Evolutionary conservation across 768 basidiomycete species (phyloP).

Genomic region (Porphyrellus cyaneotinctus): DNA sequence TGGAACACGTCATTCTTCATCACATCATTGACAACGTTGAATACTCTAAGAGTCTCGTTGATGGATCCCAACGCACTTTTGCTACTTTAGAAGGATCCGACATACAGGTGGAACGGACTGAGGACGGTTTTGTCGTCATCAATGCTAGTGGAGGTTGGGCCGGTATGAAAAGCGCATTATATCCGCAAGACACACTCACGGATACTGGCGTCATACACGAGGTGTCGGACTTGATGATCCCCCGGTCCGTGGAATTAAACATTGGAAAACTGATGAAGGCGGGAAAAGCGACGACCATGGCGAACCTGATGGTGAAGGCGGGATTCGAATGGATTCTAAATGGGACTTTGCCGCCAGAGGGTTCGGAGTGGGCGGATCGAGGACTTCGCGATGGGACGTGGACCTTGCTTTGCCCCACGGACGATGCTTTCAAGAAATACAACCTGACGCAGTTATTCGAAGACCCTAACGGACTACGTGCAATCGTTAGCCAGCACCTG

Average conservation of each 20-base stretch:
- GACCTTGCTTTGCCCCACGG: constrained; percentile 88
- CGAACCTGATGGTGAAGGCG: constrained; percentile 73
- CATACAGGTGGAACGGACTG: constrained; percentile 62
- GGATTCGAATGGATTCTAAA: constrained; percentile 91
- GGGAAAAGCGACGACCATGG: constrained; percentile 86
- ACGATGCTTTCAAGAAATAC: constrained; percentile 84
- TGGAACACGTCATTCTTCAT: constrained; percentile 83
- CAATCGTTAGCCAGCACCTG: constrained; percentile 73
- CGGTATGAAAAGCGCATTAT: constrained; percentile 58
- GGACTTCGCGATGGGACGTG: constrained; percentile 56
- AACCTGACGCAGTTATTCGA: constrained; percentile 75
- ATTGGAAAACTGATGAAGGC: constrained; percentile 89
- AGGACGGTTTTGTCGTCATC: constrained; percentile 44
- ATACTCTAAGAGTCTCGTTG: constrained; percentile 59
- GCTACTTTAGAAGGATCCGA: constrained; percentile 84
- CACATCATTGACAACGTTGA: constrained; percentile 75
- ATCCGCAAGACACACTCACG: constrained; percentile 69
- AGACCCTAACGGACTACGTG: constrained; percentile 48
- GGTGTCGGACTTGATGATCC: constrained; percentile 79
- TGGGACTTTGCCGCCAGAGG: constrained; percentile 73
- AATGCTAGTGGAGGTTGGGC: constrained; percentile 77
- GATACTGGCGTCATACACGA: constrained; percentile 90
- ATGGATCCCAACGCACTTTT: constrained; percentile 69
- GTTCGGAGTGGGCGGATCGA: constrained; percentile 57
- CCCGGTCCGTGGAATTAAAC: constrained; percentile 80